Percentiles rank a stretch among this genome's conserved stretches.
These are phyloP conservation scores for Ottelia alismoides DNA, from an alignment of 106 monocot species.

Conservation along the genomic window DNA sequence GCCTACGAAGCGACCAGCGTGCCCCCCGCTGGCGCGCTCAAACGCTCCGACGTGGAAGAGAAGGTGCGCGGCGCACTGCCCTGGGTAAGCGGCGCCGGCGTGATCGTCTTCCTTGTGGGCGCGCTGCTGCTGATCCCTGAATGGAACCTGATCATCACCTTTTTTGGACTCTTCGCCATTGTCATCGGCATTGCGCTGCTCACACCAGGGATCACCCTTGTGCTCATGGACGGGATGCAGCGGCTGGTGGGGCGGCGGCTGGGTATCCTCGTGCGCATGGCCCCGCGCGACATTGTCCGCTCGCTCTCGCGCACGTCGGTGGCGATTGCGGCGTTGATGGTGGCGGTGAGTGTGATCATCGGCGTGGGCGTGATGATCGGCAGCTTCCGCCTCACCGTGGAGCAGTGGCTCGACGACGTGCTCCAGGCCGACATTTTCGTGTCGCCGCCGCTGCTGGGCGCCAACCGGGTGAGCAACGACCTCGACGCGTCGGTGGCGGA, in stretches of 20 bases:
- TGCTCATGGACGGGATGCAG: background rate
- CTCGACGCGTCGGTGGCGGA: background rate
- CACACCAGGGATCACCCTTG: background rate
- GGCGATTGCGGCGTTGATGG: background rate
- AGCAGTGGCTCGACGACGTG: background rate
- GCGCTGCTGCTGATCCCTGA: background rate
- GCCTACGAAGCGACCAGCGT: background rate
- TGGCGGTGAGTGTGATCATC: background rate
- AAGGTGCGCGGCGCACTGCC: background rate
- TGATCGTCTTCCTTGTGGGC: background rate
- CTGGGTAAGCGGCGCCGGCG: background rate
- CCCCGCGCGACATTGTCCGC: background rate
- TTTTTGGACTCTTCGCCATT: background rate
- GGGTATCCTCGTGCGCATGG: background rate
- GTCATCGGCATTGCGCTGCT: background rate
- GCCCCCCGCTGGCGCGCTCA: background rate
- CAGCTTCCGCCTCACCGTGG: background rate
- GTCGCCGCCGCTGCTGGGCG: background rate
- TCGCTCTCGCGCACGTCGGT: background rate
- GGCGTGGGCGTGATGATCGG: background rate
- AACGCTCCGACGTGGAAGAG: background rate
- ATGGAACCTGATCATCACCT: background rate
- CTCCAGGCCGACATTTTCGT: background rate
- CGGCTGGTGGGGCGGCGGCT: background rate
- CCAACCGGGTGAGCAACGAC: background rate